Conservation (phyloP, 208 protist species). For the Sergeia podlipaevii region DNA sequence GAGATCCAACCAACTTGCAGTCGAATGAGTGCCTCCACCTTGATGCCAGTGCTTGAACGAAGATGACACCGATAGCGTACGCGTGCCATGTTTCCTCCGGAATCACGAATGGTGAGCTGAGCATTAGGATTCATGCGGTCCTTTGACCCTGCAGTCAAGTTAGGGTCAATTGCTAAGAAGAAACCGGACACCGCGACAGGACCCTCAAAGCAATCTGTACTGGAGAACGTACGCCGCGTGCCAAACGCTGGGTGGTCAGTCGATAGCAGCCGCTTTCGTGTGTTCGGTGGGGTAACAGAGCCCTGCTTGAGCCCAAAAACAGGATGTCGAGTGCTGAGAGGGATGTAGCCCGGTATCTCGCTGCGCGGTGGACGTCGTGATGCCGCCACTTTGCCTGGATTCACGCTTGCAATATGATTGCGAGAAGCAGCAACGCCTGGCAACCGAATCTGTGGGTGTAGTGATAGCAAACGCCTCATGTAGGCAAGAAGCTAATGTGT, state of each 20-base stretch:
- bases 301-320: constrained; percentile 70
- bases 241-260: constrained; percentile 78
- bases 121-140: constrained; percentile 82
- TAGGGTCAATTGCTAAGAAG: constrained; percentile 77
- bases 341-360: constrained; percentile 22
- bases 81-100: constrained; percentile 68
- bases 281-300: constrained; percentile 17
- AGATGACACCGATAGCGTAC: constrained; percentile 73
- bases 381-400: constrained; percentile 20
- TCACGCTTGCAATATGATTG: constrained; percentile 34
- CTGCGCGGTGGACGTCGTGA: constrained; percentile 18
- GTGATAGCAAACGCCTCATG: too few species aligned
- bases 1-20: constrained; percentile 86
- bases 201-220: constrained; percentile 51
- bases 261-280: constrained; percentile 28
- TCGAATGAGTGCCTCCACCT: constrained; percentile 74
- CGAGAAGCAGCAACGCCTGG: too few species aligned
- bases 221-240: constrained; percentile 35
- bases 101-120: constrained; percentile 71
- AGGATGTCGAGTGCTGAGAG: constrained; percentile 59
- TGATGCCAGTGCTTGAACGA: constrained; percentile 45
- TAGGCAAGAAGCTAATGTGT: too few species aligned
- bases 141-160: constrained; percentile 41
- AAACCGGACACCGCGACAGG: constrained; percentile 74
- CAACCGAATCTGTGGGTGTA: too few species aligned